Percentiles rank a stretch among this genome's conserved stretches.
Evolutionary conservation across 2,329 filamentous ascomycete species (phyloP).

Genomic region (Penicillium sp.): DNA sequence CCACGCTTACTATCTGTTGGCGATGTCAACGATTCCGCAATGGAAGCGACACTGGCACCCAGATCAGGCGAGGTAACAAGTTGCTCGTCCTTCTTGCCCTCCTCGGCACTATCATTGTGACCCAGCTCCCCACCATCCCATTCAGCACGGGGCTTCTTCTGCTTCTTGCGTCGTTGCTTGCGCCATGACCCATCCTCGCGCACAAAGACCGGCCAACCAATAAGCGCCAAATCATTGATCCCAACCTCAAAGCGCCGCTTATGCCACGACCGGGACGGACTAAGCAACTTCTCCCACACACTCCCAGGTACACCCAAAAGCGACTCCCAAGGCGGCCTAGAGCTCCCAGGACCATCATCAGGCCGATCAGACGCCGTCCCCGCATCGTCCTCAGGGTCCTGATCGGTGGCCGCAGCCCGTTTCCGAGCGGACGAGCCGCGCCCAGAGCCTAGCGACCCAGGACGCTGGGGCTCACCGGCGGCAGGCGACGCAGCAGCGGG

Average conservation of each 20-base stretch:
- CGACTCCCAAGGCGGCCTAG: conserved; percentile 50
- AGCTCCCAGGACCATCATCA: conserved; percentile 23
- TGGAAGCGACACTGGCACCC: conserved; percentile 31
- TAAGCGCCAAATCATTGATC: conserved; percentile 73
- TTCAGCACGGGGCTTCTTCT: conserved; percentile 32
- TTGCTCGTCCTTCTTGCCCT: conserved; percentile 33
- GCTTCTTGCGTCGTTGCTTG: conserved; percentile 57
- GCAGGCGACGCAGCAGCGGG: conserved; percentile 25
- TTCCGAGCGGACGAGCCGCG: conserved; percentile 27
- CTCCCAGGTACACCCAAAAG: conserved; percentile 72
- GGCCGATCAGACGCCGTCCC: conserved; percentile 27
- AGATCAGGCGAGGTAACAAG: conserved; percentile 21
- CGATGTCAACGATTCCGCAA: conserved; percentile 22
- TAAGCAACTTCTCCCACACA: conserved; percentile 75
- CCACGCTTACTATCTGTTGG: conserved; percentile 24
- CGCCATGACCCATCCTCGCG: conserved; percentile 74
- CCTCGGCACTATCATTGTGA: conserved; percentile 35
- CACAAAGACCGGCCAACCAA: conserved; percentile 81
- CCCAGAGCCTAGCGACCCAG: conserved; percentile 34
- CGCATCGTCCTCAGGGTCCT: conserved; percentile 33
- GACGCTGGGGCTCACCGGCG: conserved; percentile 28
- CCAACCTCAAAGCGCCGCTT: conserved; percentile 80
- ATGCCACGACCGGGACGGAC: conserved; percentile 71
- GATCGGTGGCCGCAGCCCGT: conserved; percentile 29
- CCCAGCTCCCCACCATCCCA: conserved; percentile 34